A percentile compares a stretch with the other conserved stretches of the same genome.
Evolutionary conservation across 305 asterid genomes (phyloP).

Genomic region (Fraxinus ornus): DNA sequence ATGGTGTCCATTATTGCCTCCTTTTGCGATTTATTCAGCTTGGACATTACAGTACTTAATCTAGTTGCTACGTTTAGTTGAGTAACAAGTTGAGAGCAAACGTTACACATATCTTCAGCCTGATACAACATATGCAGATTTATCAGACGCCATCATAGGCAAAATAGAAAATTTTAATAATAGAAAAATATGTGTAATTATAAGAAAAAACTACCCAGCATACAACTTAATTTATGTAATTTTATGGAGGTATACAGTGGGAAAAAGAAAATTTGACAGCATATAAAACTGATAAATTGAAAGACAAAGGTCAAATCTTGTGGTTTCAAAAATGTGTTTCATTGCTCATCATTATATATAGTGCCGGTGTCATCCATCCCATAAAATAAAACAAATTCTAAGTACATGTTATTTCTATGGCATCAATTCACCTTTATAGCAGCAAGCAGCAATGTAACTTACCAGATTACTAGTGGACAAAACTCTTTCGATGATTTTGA

Average conservation of each 20-base stretch:
- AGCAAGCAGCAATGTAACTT: slow-evolving; percentile 10
- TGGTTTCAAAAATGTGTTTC: not conserved
- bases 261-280: not conserved
- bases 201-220: not conserved
- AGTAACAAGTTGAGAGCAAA: slow-evolving; percentile 24
- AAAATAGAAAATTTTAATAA: not conserved
- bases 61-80: slow-evolving; percentile 25
- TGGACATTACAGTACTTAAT: slow-evolving; percentile 16
- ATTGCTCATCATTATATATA: not conserved
- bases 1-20: slow-evolving; percentile 42
- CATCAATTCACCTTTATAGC: not conserved
- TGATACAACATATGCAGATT: slow-evolving; percentile 15
- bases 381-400: not conserved
- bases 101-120: slow-evolving; percentile 34
- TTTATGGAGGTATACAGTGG: not conserved
- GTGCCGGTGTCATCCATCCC: not conserved
- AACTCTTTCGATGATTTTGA: slow-evolving; percentile 36
- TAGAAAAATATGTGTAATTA: not conserved
- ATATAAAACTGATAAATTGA: not conserved
- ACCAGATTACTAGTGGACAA: slow-evolving; percentile 38
- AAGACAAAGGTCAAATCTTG: not conserved
- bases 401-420: not conserved
- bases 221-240: not conserved
- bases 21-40: slow-evolving; percentile 52
- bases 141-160: not conserved